Percentiles rank a stretch among this genome's conserved stretches.
Evolutionary conservation across 495 filamentous ascomycete genomes (phyloP).

Genomic region (Lophiostoma macrostomum): DNA sequence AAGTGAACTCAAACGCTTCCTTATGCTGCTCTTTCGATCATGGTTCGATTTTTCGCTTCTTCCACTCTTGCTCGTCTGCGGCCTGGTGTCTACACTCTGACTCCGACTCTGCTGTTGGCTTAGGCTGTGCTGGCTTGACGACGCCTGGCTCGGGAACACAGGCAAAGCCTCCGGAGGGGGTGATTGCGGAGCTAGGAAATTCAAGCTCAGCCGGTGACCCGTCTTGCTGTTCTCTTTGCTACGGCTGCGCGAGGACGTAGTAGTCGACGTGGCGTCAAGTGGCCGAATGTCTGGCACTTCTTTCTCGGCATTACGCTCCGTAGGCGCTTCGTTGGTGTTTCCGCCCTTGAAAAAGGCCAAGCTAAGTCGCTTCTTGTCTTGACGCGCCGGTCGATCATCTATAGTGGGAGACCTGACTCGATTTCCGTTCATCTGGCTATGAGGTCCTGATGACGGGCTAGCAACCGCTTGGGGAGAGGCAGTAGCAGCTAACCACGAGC

Average conservation of each 20-base stretch:
- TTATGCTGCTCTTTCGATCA: slow-evolving; percentile 54
- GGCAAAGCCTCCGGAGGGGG: slow-evolving; percentile 11
- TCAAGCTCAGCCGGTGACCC: slow-evolving; percentile 25
- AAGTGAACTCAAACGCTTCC: slow-evolving; percentile 67
- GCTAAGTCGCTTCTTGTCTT: slow-evolving; percentile 38
- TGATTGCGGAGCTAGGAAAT: slow-evolving; percentile 11
- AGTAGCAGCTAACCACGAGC: slow-evolving; percentile 38
- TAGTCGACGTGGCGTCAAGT: slow-evolving; percentile 15
- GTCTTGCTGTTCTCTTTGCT: slow-evolving; percentile 18
- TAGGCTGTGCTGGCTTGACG: slow-evolving; percentile 7
- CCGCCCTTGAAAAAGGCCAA: slow-evolving; percentile 37
- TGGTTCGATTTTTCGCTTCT: slow-evolving; percentile 26
- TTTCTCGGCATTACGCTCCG: slow-evolving; percentile 19
- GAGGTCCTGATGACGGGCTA: slow-evolving; percentile 9
- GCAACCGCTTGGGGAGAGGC: slow-evolving; percentile 19
- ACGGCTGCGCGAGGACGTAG: slow-evolving; percentile 25
- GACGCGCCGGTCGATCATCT: slow-evolving; percentile 20
- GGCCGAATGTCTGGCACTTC: slow-evolving; percentile 12
- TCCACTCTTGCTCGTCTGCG: slow-evolving; percentile 38
- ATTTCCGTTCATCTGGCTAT: slow-evolving; percentile 15
- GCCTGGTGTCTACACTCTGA: slow-evolving; percentile 35
- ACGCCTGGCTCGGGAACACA: not conserved
- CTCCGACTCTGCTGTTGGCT: slow-evolving; percentile 12
- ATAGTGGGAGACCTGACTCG: slow-evolving; percentile 8
- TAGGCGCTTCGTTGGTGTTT: slow-evolving; percentile 1